Base-by-base conservation (phyloP, 495 filamentous ascomycete genomes). In the Penicillium ucsense region DNA sequence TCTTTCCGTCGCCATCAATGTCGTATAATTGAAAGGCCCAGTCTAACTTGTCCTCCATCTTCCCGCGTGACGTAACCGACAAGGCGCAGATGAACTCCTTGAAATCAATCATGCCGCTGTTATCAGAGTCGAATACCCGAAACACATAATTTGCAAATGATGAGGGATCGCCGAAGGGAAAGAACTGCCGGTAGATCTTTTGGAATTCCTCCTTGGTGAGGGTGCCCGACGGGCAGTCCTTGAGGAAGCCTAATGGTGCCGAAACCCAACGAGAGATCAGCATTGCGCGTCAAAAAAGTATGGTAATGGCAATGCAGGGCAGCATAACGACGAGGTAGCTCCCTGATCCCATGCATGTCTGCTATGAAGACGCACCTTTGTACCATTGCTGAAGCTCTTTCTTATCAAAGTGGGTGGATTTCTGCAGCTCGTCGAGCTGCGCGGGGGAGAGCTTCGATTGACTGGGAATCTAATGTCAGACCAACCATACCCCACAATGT, bases 371-470 rank as follows among this genome's bases (percentile, higher is more conserved):
- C 73, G 38, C 60, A 95, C 92, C 92, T 74, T 97, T 97, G 66
- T 98, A 98, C 92, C 92, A 98, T 86, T 97, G 94, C 66, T 99
- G 92, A 55, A 99, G 70, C 68, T 99, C 92, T 73, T 97, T 99
- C 82, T 96, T 96, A 73, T 99, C 92, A 60, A 99, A 99, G 68
- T 96, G 88, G 27, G 92, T 99, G 44, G 88, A 86, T 73, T 84
- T 88, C 64, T 96, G 90, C 56, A 99, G 81, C 70, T 99, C 92
- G 43, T 80, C 81, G 54, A 99, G 83, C 73, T 97, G 89, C 61
- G 94, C 82, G 57, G 89, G 87, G 36, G 89, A 94, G 58, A 99
- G 85, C 74, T 96, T 98, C 34, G 86, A 91, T 69, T 92, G 87
- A 61, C 88, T 94, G 43, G 7, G 30, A 31, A 48, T 8, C 6